These are phyloP conservation scores for Pseudopediastrum boryanum DNA, from an alignment of 139 green algal genomes.

Conservation along the genomic window DNA sequence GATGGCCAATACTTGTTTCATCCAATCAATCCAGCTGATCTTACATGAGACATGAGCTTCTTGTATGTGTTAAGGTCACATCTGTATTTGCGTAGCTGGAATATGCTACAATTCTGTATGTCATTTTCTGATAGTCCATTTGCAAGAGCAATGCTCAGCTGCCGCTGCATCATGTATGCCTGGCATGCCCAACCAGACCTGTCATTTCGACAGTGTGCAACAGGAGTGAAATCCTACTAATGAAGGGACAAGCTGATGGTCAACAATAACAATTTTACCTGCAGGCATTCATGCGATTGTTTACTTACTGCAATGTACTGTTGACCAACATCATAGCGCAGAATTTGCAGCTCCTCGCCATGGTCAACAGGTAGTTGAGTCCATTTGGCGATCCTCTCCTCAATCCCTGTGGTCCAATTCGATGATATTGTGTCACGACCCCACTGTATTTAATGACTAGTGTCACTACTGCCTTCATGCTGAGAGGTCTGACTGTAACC, in stretches of 20 bases:
- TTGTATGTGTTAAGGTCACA: not conserved
- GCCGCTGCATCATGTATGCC: no score
- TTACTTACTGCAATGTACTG: constrained; percentile 64
- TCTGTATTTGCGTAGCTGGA: not conserved
- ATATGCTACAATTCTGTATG: not conserved
- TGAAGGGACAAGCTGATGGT: not conserved
- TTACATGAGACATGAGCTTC: not conserved
- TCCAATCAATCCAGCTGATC: not conserved
- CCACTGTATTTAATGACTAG: no score
- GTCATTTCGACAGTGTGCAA: not conserved
- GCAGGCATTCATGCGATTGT: not conserved
- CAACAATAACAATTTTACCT: not conserved
- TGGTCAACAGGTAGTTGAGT: constrained; percentile 53
- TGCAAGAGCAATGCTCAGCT: no score
- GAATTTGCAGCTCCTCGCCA: constrained; percentile 81
- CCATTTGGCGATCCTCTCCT: constrained; percentile 55
- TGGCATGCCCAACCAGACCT: no score
- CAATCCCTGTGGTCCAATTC: no score
- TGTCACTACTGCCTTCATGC: no score
- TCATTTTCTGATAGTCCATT: no score
- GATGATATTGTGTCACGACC: no score
- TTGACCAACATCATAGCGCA: constrained; percentile 70
- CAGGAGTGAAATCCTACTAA: not conserved
- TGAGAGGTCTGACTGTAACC: no score
- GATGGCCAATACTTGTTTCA: not conserved